Evolutionary conservation across 352 stramenopile species (phyloP), one percentile per base, ranked within the genome.

Genomic region (Pythium pectinolyticum): DNA sequence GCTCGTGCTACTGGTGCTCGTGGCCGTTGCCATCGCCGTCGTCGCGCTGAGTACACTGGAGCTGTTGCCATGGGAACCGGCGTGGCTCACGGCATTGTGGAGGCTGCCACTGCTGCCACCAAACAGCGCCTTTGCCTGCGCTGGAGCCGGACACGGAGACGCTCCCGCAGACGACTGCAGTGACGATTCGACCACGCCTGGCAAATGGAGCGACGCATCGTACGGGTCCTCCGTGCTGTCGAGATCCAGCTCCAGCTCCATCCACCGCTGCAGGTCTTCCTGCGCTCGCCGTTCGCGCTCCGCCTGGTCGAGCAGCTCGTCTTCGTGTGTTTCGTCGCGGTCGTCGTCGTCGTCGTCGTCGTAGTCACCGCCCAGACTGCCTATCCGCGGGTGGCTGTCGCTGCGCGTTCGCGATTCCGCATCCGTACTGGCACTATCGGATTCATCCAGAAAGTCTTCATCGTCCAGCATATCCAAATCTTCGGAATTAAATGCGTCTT

Each of bases 171-270:
- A 19, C 5, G 35, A 32, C 34, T 47, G 51, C 7, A 63, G 39
- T 31, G 55, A 59, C 22, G 48, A 45, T 14, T 41, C 52, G 7
- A 57, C 45, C 34, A 50, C 35, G 34, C 40, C 50, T 3, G 63
- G 53, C 20, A 70, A 40, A 43, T 70, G 63, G 31, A 70, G 40
- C 57, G 63, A 53, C 17, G 57, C 57, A 31, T 70, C 63, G 57
- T 70, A 70, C 27, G 63, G 63, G 43, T 70, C 63, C 12, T 52
- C 53, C 11, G 56, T 66, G 28, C 27, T 56, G 45, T 70, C 63
- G 24, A 70, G 47, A 27, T 70, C 63, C 3, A 70, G 50, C 46
- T 70, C 63, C 41, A 70, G 50, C 57, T 70, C 63, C 63, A 70
- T 70, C 63, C 63, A 70, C 2, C 57, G 63, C 63, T 70, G 63